Evolutionary conservation across 805 yeast genomes (phyloP).

Genomic region (Cyberlindnera xylosilytica): DNA sequence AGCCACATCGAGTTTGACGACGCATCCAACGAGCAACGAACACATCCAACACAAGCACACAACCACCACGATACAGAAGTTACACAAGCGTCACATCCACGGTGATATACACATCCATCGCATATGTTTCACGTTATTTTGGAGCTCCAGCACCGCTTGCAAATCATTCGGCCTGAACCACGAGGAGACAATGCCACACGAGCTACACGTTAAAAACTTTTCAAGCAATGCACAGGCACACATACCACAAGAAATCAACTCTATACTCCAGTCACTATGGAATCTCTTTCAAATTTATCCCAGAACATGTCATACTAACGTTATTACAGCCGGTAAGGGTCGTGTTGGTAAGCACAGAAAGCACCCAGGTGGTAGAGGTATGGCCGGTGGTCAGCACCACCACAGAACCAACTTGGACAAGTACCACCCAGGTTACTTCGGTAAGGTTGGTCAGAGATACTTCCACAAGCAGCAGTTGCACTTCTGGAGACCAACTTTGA

Average conservation of each 20-base stretch:
- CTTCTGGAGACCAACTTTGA: conserved; percentile 97
- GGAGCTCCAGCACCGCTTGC: no score
- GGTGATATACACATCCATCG: no score
- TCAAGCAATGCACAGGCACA: background rate
- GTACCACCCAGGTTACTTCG: conserved; percentile 99
- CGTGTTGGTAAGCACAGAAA: conserved; percentile 99
- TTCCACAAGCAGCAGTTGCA: conserved; percentile 94
- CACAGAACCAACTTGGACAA: conserved; percentile 99
- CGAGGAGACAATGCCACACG: no score
- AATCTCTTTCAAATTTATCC: background rate
- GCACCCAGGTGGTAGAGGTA: conserved; percentile 99
- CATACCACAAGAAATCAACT: background rate
- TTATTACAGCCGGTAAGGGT: conserved; percentile 94
- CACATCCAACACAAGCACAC: background rate
- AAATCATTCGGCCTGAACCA: no score
- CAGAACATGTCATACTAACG: conserved; percentile 24
- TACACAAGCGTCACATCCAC: no score
- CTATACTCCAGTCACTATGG: background rate
- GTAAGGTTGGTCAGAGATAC: conserved; percentile 99
- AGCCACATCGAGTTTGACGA: background rate
- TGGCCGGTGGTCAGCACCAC: conserved; percentile 99
- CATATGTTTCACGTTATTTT: no score
- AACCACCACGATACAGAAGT: background rate
- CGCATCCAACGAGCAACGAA: background rate
- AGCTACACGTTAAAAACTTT: background rate